phyloP scores from a whole-genome alignment of 257 asterid genomes.

The Solanum chilense region DNA sequence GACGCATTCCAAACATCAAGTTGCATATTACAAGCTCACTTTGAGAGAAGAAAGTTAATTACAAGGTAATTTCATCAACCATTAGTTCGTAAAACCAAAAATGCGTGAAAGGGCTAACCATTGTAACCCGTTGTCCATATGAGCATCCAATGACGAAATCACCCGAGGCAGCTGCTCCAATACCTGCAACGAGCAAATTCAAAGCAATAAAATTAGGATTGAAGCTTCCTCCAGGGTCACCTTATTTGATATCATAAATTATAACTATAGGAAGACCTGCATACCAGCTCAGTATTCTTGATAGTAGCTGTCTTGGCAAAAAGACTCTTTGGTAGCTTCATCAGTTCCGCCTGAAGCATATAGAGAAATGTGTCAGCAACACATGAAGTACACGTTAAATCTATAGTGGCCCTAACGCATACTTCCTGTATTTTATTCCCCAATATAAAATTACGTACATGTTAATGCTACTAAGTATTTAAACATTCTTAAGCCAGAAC shows the following conservation, averaged over 20 bases:
- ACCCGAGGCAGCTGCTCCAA: conserved; percentile 74
- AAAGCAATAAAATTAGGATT: conserved; percentile 2
- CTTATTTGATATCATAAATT: neutral
- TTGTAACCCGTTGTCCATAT: conserved; percentile 56
- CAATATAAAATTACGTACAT: neutral
- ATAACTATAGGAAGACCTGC: neutral
- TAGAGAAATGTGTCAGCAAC: neutral
- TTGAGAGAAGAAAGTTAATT: neutral
- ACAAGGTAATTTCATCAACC: neutral
- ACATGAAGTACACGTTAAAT: neutral
- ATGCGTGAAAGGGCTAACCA: conserved; percentile 25
- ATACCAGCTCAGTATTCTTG: conserved; percentile 58
- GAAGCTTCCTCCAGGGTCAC: neutral
- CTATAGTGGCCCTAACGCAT: neutral
- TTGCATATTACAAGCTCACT: neutral
- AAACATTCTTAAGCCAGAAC: neutral
- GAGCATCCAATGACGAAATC: conserved; percentile 67
- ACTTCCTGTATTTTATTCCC: neutral
- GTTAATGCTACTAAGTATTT: neutral
- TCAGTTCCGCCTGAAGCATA: conserved; percentile 42
- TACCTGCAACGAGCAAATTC: conserved; percentile 22
- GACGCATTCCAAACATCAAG: neutral
- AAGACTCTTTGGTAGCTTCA: conserved; percentile 73
- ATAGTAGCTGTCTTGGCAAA: conserved; percentile 53
- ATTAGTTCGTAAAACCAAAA: neutral